Percentiles rank a stretch among this genome's conserved stretches.
These are phyloP conservation scores for Skeletonema costatum DNA, from an alignment of 108 stramenopile species.

Conservation along the genomic window DNA sequence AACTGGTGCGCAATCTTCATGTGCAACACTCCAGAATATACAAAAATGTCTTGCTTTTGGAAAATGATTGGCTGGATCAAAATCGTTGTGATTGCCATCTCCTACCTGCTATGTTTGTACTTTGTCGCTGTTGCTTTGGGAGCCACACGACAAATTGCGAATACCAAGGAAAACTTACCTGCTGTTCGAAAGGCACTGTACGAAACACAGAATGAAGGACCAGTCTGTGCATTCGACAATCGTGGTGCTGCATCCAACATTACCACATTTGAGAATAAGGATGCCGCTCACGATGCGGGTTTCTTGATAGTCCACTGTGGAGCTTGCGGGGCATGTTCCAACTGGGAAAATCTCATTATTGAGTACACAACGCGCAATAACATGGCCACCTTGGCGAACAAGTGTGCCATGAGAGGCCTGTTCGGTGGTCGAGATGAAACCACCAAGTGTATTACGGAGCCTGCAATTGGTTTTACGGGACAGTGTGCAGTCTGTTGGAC, in stretches of 20 bases:
- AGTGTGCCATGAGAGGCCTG: slow-evolving; percentile 36
- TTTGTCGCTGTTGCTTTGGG: slow-evolving; percentile 49
- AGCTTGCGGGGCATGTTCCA: slow-evolving; percentile 56
- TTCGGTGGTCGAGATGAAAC: slow-evolving; percentile 55
- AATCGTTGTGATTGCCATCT: slow-evolving; percentile 19
- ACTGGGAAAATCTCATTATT: slow-evolving; percentile 51
- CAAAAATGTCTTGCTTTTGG: slow-evolving; percentile 28
- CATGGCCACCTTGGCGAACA: slow-evolving; percentile 28
- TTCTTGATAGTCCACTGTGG: slow-evolving; percentile 60
- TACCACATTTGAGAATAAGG: slow-evolving; percentile 48
- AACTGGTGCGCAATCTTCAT: slow-evolving; percentile 36
- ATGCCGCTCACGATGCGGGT: slow-evolving; percentile 42
- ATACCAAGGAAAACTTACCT: slow-evolving; percentile 19
- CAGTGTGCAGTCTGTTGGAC: slow-evolving; percentile 60
- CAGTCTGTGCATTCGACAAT: slow-evolving; percentile 63
- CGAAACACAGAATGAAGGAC: slow-evolving; percentile 39
- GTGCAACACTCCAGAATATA: slow-evolving; percentile 40
- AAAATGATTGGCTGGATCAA: slow-evolving; percentile 39
- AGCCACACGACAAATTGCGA: slow-evolving; percentile 38
- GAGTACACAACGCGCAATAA: slow-evolving; percentile 46
- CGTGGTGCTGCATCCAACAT: slow-evolving; percentile 46
- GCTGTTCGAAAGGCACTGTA: slow-evolving; percentile 34
- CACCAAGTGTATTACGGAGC: slow-evolving; percentile 42
- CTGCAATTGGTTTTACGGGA: slow-evolving; percentile 41
- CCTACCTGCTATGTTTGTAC: slow-evolving; percentile 41